Base-by-base conservation (phyloP, 495 filamentous ascomycete genomes). In the Staphylotrichum longicolle region DNA sequence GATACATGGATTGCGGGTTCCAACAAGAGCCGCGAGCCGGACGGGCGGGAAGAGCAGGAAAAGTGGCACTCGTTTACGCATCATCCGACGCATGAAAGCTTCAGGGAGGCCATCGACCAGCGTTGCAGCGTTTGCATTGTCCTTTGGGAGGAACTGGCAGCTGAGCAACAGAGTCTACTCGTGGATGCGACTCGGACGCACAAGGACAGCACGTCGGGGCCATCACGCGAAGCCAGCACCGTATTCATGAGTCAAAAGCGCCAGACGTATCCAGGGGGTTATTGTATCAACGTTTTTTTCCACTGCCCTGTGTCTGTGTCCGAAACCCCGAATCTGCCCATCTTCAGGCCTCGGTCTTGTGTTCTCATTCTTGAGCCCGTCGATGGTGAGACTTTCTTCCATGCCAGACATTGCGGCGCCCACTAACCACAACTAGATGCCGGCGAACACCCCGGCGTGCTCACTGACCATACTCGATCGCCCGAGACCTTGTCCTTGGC, bases 101-200 rank as follows among this genome's bases (percentile, higher is more conserved):
- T 53, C 2, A 53, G 50, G 15, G 50, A 37, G 50, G 50, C 34
- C 35, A 20, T 27, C 33, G 35, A 53, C 14, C 50, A 40, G 27
- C 50, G 50, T 40, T 53, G 50, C 34, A 53, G 50, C 35, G n/a
- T 53, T 12, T 35, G 48, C 32, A 14, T 50, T 50, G 10, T 30
- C 48, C 32, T 50, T 50, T 50, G 32, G 48, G 48, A 7, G 10
- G 3, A 1, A 14, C 32, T 50, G 32, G 32, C 14, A 5, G 14
- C 48, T 5, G 48, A 50, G 20, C 27, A 49, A 10, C 47, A 49
- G 7, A 49, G 47, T 11, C 3, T 33, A 1, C 27, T 49, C 27
- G 8, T 11, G 47, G 9, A 49, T 33, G 9, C 8, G 20, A 4
- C 30, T 12, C 33, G 47, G 46, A 4, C 46, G 15, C 15, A 10